Percentiles rank a stretch among this genome's conserved stretches.
These are phyloP conservation scores for Ophiocordyceps camponoti-floridani DNA, from an alignment of 2,329 filamentous ascomycete genomes.

Conservation along the genomic window DNA sequence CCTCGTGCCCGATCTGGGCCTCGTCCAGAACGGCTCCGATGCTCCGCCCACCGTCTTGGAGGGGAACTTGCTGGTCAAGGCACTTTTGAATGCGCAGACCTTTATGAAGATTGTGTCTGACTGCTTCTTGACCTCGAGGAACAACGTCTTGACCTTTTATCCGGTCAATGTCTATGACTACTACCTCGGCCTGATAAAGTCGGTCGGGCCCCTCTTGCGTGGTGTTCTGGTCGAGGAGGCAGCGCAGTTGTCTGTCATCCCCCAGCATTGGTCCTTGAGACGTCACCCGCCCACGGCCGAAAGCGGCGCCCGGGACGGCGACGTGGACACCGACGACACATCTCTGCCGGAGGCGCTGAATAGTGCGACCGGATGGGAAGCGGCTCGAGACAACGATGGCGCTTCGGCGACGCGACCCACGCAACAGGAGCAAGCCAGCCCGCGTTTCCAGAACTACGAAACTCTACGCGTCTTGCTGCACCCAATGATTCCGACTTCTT, in stretches of 20 bases:
- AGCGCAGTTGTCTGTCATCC: conserved; percentile 53
- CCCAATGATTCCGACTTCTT: conserved; percentile 62
- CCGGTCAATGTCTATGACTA: conserved; percentile 72
- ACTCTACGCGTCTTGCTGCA: conserved; percentile 61
- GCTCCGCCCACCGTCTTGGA: conserved; percentile 26
- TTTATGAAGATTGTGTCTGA: conserved; percentile 59
- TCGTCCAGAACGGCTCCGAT: conserved; percentile 14
- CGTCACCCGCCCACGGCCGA: conserved; percentile 12
- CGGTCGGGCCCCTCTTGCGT: conserved; percentile 60
- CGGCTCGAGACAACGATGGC: conserved; percentile 7
- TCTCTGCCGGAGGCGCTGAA: conserved; percentile 15
- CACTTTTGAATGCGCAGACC: conserved; percentile 58
- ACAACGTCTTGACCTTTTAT: conserved; percentile 47
- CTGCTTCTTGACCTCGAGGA: conserved; percentile 53
- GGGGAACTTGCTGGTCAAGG: conserved; percentile 65
- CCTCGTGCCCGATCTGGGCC: conserved; percentile 26
- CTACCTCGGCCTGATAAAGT: conserved; percentile 55
- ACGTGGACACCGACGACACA: conserved; percentile 11
- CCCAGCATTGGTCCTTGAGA: conserved; percentile 41
- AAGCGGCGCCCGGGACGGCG: conserved; percentile 5
- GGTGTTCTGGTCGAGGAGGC: conserved; percentile 77
- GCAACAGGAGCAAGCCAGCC: conserved; percentile 22
- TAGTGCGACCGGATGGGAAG: conserved; percentile 9
- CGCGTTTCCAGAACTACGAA: conserved; percentile 55
- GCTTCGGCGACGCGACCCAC: conserved; percentile 14